Conservation (phyloP, 352 stramenopile species). For the Globisporangium orthogonon region DNA sequence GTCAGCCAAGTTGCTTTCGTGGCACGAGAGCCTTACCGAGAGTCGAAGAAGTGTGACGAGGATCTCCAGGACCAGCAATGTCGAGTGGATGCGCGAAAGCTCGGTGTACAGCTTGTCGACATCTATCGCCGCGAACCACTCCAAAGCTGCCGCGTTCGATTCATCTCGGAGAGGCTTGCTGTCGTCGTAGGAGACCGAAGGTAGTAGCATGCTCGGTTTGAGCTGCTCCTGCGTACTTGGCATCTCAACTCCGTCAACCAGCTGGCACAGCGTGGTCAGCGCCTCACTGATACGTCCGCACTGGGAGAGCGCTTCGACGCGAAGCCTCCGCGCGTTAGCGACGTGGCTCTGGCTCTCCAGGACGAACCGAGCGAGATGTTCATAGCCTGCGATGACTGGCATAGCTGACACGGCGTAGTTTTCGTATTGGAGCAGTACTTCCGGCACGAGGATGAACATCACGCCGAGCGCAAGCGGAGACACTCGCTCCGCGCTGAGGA, state of each 20-base stretch:
- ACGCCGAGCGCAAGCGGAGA: slow-evolving; percentile 25
- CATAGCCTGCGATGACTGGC: slow-evolving; percentile 51
- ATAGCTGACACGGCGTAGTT: slow-evolving; percentile 38
- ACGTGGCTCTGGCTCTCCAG: slow-evolving; percentile 44
- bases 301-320: slow-evolving; percentile 39
- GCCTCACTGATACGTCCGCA: slow-evolving; percentile 50
- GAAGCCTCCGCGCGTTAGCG: slow-evolving; percentile 43
- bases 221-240: neutral
- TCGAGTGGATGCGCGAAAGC: neutral
- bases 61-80: slow-evolving; percentile 22
- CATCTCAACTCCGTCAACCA: slow-evolving; percentile 21
- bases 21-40: slow-evolving; percentile 16
- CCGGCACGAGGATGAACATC: slow-evolving; percentile 34
- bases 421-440: slow-evolving; percentile 51
- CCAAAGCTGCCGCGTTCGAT: slow-evolving; percentile 21
- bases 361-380: slow-evolving; percentile 33
- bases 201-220: slow-evolving; percentile 3
- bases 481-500: slow-evolving; percentile 36
- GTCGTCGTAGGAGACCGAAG: slow-evolving; percentile 25
- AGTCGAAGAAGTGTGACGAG: slow-evolving; percentile 26
- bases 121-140: slow-evolving; percentile 28
- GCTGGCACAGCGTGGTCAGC: slow-evolving; percentile 20
- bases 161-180: slow-evolving; percentile 32
- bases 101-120: slow-evolving; percentile 13
- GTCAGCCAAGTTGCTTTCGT: slow-evolving; percentile 24